These are phyloP conservation scores for Trichoderma afroharzianum DNA, from an alignment of 2,329 filamentous ascomycete species.

Conservation along the genomic window DNA sequence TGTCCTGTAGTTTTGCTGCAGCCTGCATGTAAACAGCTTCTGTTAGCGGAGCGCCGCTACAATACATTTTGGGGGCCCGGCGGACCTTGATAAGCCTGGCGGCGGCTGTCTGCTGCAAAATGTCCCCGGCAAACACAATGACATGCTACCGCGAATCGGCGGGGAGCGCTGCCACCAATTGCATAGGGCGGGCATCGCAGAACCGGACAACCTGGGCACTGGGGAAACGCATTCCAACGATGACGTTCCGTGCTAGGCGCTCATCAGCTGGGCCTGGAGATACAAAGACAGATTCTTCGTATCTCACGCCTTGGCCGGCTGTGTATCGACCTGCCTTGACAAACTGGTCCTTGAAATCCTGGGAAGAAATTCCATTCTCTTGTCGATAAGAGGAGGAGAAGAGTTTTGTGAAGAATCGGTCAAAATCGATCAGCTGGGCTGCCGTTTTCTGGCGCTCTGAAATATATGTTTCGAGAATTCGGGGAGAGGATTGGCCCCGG, in stretches of 20 bases:
- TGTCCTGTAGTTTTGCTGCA: background rate
- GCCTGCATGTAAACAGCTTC: background rate
- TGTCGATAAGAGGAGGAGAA: background rate
- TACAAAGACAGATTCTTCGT: background rate
- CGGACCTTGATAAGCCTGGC: background rate
- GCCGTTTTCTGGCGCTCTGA: background rate
- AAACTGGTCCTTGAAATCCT: background rate
- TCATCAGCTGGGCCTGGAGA: background rate
- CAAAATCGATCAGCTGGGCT: background rate
- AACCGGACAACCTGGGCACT: background rate
- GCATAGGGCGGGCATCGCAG: background rate
- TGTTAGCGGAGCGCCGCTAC: background rate
- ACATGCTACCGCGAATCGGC: slow-evolving; percentile 1
- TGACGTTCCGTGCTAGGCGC: background rate
- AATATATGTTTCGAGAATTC: background rate
- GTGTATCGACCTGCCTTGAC: background rate
- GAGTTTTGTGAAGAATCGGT: background rate
- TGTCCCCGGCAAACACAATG: background rate
- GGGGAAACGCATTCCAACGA: background rate
- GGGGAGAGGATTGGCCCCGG: background rate
- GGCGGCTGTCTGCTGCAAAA: background rate
- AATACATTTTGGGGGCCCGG: background rate
- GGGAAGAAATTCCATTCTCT: background rate
- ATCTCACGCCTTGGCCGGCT: background rate
- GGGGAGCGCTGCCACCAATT: background rate